These are phyloP conservation scores for Vanderwaltozyma yarrowii DNA, from an alignment of 805 yeast genomes.

Conservation along the genomic window DNA sequence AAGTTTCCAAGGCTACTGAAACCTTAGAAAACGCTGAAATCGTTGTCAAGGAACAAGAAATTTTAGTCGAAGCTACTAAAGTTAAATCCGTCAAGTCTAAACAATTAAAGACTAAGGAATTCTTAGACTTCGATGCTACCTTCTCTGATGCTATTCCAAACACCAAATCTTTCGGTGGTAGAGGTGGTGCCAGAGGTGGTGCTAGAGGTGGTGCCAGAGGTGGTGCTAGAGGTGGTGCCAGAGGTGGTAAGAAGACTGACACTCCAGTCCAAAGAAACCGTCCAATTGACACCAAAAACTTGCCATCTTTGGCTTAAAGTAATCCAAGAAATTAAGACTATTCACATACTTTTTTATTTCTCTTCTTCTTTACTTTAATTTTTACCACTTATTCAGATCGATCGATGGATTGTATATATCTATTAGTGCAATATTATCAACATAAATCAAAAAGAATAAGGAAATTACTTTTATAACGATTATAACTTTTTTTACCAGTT, in stretches of 20 bases:
- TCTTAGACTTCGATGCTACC: constrained; percentile 63
- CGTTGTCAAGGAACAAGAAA: constrained; percentile 56
- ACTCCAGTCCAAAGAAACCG: constrained; percentile 26
- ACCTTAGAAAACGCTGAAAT: constrained; percentile 40
- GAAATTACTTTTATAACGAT: constrained; percentile 3
- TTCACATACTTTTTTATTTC: constrained; percentile 3
- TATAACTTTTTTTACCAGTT: constrained; percentile 3
- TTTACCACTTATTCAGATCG: constrained; percentile 6
- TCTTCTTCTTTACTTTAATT: constrained; percentile 1
- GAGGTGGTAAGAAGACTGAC: constrained; percentile 44
- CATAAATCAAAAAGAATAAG: constrained; percentile 3
- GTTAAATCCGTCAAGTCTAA: constrained; percentile 62
- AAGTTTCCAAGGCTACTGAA: constrained; percentile 27
- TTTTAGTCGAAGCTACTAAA: constrained; percentile 47
- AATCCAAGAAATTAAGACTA: neutral
- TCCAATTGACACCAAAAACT: constrained; percentile 50
- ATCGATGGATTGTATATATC: constrained; percentile 6
- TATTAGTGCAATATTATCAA: constrained; percentile 5
- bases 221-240: constrained; percentile 71
- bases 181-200: constrained; percentile 24
- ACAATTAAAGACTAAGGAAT: constrained; percentile 71
- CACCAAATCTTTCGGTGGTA: constrained; percentile 15
- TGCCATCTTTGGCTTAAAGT: constrained; percentile 57
- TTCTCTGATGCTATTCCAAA: constrained; percentile 47
- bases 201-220: constrained; percentile 47